Conservation (phyloP, 495 filamentous ascomycete genomes). For the Tuber umbilicatum region DNA sequence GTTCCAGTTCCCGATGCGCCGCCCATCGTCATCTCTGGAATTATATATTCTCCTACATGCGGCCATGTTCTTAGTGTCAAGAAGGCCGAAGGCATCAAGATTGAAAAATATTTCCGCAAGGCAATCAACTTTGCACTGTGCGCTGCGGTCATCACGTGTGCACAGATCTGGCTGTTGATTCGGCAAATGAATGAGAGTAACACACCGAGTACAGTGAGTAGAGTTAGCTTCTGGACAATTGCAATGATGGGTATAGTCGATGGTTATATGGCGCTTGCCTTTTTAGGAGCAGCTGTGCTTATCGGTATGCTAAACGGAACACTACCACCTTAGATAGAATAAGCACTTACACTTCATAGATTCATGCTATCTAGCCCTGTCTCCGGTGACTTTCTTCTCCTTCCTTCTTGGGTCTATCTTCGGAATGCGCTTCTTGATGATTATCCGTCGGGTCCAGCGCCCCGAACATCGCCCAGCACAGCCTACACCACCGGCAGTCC, state of each 20-base stretch:
- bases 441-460: constrained; percentile 80
- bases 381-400: constrained; percentile 62
- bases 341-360: constrained; percentile 56
- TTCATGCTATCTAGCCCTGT: constrained; percentile 62
- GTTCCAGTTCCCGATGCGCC: constrained; percentile 63
- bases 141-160: constrained; percentile 57
- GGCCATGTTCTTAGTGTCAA: constrained; percentile 85
- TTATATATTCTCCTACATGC: constrained; percentile 91
- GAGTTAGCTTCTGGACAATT: constrained; percentile 83
- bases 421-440: constrained; percentile 77
- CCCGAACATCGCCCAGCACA: constrained; percentile 59
- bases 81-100: constrained; percentile 71
- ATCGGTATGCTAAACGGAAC: constrained; percentile 28
- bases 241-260: constrained; percentile 82
- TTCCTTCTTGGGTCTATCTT: constrained; percentile 66
- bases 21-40: constrained; percentile 68
- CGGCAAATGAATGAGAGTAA: constrained; percentile 83
- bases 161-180: constrained; percentile 68
- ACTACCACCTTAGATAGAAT: background rate
- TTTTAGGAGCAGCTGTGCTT: constrained; percentile 34
- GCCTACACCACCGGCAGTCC: constrained; percentile 37
- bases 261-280: constrained; percentile 46
- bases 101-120: constrained; percentile 62
- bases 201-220: constrained; percentile 87
- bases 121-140: constrained; percentile 62